Evolutionary conservation across 1,284 basidiomycete genomes (phyloP).

Genomic region (Sporisorium sorghi): DNA sequence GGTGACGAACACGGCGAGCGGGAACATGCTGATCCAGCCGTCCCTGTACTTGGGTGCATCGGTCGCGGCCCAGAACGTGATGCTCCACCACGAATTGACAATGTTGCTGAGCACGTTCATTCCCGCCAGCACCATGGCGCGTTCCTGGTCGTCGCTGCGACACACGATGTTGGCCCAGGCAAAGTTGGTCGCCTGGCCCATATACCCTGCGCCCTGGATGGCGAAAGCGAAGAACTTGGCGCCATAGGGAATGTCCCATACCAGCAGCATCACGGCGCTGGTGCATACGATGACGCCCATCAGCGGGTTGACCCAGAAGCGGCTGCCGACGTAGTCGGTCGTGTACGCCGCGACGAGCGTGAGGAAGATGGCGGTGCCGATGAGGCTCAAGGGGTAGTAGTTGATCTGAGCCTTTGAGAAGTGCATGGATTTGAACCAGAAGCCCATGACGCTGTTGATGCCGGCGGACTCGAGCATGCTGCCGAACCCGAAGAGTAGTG

Average conservation of each 20-base stretch:
- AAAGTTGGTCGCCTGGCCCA: conserved; percentile 67
- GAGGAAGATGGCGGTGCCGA: conserved; percentile 47
- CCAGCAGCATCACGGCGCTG: conserved; percentile 46
- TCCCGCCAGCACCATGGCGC: conserved; percentile 54
- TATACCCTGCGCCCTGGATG: conserved; percentile 58
- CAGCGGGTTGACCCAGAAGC: conserved; percentile 48
- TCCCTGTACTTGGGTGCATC: conserved; percentile 54
- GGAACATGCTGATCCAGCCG: conserved; percentile 62
- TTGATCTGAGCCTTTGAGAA: conserved; percentile 42
- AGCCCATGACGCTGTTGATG: conserved; percentile 80
- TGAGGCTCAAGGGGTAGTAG: conserved; percentile 51
- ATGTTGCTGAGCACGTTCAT: conserved; percentile 57
- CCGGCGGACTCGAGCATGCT: conserved; percentile 79
- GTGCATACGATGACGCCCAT: conserved; percentile 46
- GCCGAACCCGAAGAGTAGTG: conserved; percentile 72
- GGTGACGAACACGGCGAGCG: conserved; percentile 33
- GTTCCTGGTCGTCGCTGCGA: conserved; percentile 60
- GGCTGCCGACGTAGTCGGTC: conserved; percentile 36
- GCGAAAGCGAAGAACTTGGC: conserved; percentile 61
- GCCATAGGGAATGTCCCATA: conserved; percentile 56
- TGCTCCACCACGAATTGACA: conserved; percentile 61
- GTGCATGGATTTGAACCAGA: conserved; percentile 76
- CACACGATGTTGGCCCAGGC: conserved; percentile 65
- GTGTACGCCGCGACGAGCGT: conserved; percentile 45
- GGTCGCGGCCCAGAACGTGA: conserved; percentile 58